phyloP scores from a whole-genome alignment of 441 rosid genomes.

The Breynia disticha region DNA sequence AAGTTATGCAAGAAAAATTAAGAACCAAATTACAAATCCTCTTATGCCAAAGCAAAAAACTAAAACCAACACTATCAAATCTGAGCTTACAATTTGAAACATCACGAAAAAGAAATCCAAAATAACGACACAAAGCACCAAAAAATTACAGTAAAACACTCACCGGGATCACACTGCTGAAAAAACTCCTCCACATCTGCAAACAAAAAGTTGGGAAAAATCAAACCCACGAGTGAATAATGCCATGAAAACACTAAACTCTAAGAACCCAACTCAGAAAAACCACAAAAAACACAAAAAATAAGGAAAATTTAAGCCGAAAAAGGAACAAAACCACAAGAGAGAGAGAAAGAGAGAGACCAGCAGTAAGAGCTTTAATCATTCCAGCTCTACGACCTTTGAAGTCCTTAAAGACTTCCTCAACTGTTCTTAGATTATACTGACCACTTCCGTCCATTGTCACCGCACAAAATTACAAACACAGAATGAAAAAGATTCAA shows the following conservation, averaged over 20 bases:
- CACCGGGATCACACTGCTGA: conserved; percentile 74
- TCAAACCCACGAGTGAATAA: not conserved
- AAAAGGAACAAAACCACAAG: not conserved
- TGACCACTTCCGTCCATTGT: conserved; percentile 13
- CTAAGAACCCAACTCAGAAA: not conserved
- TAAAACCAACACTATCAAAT: not conserved
- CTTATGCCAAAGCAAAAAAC: too few relatives aligned
- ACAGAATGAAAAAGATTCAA: too few relatives aligned
- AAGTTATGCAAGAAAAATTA: too few relatives aligned
- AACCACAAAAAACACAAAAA: not conserved
- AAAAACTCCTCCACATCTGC: conserved; percentile 65
- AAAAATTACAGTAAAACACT: conserved; percentile 20
- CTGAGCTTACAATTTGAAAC: not conserved
- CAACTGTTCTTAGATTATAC: conserved; percentile 41
- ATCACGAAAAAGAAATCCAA: not conserved
- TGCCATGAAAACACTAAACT: not conserved
- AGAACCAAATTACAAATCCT: too few relatives aligned
- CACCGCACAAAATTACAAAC: too few relatives aligned
- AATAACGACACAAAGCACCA: conserved; percentile 3
- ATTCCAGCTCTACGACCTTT: conserved; percentile 45
- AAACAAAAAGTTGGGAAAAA: conserved; percentile 9
- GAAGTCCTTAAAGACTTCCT: conserved; percentile 45
- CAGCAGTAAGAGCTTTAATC: conserved; percentile 40
- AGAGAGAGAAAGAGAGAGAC: conserved; percentile 21
- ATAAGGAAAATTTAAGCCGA: not conserved